Conservation (phyloP, 176 grass and related monocot species). For the Paspalum notatum region DNA sequence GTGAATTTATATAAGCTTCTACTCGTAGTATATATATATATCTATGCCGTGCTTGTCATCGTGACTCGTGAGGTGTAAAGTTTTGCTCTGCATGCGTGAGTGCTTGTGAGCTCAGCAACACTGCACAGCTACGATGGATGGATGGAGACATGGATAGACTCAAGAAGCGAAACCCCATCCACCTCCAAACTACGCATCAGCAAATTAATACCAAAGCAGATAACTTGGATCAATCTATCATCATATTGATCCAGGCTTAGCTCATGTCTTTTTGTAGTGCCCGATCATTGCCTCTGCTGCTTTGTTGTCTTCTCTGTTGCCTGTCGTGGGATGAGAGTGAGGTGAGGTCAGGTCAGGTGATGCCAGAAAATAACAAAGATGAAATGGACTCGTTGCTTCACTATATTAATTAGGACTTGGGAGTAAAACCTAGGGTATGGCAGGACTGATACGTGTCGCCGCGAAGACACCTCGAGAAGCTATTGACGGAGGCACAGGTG, state of each 20-base stretch:
- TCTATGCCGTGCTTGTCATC: not conserved
- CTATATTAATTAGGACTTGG: too few relatives aligned
- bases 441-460: too few relatives aligned
- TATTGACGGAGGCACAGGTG: too few relatives aligned
- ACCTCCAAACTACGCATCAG: not conserved
- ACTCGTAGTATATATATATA: too few relatives aligned
- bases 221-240: not conserved
- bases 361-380: not conserved
- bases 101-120: not conserved
- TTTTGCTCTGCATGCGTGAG: not conserved
- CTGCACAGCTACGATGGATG: too few relatives aligned
- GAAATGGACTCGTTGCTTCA: not conserved
- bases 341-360: too few relatives aligned
- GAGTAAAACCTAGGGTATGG: too few relatives aligned
- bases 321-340: not conserved
- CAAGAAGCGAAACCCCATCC: too few relatives aligned
- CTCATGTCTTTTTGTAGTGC: not conserved
- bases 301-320: not conserved
- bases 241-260: not conserved
- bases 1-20: too few relatives aligned
- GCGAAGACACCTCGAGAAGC: too few relatives aligned
- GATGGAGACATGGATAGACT: not conserved
- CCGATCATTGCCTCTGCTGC: not conserved
- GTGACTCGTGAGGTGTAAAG: not conserved
- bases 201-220: not conserved